phyloP scores from a whole-genome alignment of 2,329 filamentous ascomycete genomes.

The Venturia aucupariae region DNA sequence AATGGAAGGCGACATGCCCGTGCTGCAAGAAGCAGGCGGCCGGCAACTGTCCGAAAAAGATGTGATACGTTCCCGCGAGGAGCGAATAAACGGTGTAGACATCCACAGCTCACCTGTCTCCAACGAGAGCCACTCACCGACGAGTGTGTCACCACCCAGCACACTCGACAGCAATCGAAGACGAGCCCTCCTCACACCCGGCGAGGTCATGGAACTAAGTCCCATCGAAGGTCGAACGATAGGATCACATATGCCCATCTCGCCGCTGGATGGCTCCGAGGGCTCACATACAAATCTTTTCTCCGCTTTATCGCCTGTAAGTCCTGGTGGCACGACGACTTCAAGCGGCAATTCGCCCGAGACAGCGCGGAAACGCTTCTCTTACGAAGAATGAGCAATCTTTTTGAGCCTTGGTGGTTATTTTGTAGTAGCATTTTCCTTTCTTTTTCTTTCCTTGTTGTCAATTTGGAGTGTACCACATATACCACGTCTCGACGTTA shows the following conservation, averaged over 20 bases:
- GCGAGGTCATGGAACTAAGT: constrained; percentile 13
- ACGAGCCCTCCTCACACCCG: background rate
- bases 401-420: background rate
- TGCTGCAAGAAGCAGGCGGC: constrained; percentile 41
- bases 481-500: constrained; percentile 6
- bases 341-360: background rate
- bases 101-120: constrained; percentile 18
- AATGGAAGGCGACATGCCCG: constrained; percentile 47
- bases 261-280: constrained; percentile 11
- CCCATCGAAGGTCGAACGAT: constrained; percentile 1
- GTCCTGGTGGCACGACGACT: constrained; percentile 6
- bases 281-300: constrained; percentile 14
- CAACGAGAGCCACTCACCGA: constrained; percentile 14
- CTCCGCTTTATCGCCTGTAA: constrained; percentile 1
- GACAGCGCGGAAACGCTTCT: constrained; percentile 6
- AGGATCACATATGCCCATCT: background rate
- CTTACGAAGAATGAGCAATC: constrained; percentile 11
- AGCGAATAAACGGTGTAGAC: constrained; percentile 38
- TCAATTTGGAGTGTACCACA: background rate
- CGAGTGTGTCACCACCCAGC: constrained; percentile 10
- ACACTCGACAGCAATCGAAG: constrained; percentile 4
- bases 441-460: background rate
- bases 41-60: constrained; percentile 40
- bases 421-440: constrained; percentile 3
- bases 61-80: constrained; percentile 36